Percentiles rank a stretch among this genome's conserved stretches.
Evolutionary conservation across 1,139 yeast genomes (phyloP).

Genomic region (Petasospora fabianii): DNA sequence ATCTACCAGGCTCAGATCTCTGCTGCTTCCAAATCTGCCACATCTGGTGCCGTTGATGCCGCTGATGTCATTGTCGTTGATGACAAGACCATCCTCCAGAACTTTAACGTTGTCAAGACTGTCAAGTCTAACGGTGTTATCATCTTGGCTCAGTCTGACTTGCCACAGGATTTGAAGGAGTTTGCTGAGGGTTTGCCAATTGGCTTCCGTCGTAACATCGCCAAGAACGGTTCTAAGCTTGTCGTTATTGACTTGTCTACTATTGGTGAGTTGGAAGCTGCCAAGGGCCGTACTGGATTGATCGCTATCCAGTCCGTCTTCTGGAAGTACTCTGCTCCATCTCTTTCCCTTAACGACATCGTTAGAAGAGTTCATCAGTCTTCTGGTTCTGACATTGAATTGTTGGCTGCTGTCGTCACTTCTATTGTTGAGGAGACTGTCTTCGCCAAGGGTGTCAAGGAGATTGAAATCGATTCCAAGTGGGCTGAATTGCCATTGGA

Average conservation of each 20-base stretch:
- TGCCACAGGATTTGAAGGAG: slow-evolving; percentile 27
- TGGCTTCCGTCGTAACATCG: slow-evolving; percentile 52
- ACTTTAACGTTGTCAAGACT: slow-evolving; percentile 59
- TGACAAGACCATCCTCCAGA: slow-evolving; percentile 47
- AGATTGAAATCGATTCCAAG: slow-evolving; percentile 39
- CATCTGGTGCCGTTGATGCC: slow-evolving; percentile 24
- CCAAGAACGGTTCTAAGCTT: slow-evolving; percentile 49
- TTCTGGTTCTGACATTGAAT: slow-evolving; percentile 77
- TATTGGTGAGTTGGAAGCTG: slow-evolving; percentile 60
- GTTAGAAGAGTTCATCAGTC: slow-evolving; percentile 80
- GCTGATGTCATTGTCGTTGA: slow-evolving; percentile 61
- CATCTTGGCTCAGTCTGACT: slow-evolving; percentile 37
- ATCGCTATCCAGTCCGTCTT: slow-evolving; percentile 77
- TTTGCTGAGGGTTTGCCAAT: slow-evolving; percentile 52
- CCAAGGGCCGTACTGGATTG: slow-evolving; percentile 71
- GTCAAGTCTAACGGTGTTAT: slow-evolving; percentile 56
- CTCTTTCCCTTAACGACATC: slow-evolving; percentile 55
- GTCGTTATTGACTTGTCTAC: slow-evolving; percentile 53
- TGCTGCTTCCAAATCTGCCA: slow-evolving; percentile 38
- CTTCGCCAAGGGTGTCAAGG: slow-evolving; percentile 47
- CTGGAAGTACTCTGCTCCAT: slow-evolving; percentile 70
- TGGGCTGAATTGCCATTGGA: slow-evolving; percentile 26
- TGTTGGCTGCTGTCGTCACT: slow-evolving; percentile 78
- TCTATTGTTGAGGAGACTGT: slow-evolving; percentile 52
- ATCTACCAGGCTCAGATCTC: slow-evolving; percentile 73